Evolutionary conservation across 768 basidiomycete species (phyloP), one percentile per base, ranked within the genome.

Genomic region (Suillus weaverae): DNA sequence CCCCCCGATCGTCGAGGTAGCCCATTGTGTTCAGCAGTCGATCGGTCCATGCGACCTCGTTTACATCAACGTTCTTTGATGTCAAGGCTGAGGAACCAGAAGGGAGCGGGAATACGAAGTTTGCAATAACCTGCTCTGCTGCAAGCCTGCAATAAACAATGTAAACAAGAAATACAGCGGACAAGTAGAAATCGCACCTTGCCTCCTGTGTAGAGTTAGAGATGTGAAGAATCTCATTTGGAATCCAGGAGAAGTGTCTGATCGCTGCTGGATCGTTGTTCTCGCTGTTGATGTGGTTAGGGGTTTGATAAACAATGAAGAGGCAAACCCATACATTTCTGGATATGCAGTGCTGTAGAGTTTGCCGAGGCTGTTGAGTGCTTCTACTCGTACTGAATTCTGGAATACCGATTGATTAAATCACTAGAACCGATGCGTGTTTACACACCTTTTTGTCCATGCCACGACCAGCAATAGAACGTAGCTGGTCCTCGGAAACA

Each of bases 201-300:
- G 87, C 81, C 70, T 93, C 91, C 0, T 74, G 43, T 16, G 80
- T 83, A 20, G 83, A 73, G n/a, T 80, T 76, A 10, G 83, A 80
- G 66, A 84, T 83, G 48, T 82, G 81, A 10, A 96, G 79, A 36
- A 99, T 80, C 46, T 83, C 80, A 33, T 89, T 83, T 0, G 97
- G 95, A 66, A 99, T 98, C 97, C 97, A 99, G 0, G 86, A 87
- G 71, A 99, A 98, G 54, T 96, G 92, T 18, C 79, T 70, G 36
- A 89, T 82, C 2, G 94, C 94, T 1, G 85, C 80, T 2, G 83
- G 77, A 62, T 95, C 92, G 46, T 88, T 86, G 65, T 88, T 89
- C 73, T 97, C 95, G 67, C 97, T 99, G 57, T 4, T 33, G 41
- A 26, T 59, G 26, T 9, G 3, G 18, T 59, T 18, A 39, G 18